Base-by-base conservation (phyloP, 352 stramenopile genomes). In the Phytopythium chamaehyphon region DNA sequence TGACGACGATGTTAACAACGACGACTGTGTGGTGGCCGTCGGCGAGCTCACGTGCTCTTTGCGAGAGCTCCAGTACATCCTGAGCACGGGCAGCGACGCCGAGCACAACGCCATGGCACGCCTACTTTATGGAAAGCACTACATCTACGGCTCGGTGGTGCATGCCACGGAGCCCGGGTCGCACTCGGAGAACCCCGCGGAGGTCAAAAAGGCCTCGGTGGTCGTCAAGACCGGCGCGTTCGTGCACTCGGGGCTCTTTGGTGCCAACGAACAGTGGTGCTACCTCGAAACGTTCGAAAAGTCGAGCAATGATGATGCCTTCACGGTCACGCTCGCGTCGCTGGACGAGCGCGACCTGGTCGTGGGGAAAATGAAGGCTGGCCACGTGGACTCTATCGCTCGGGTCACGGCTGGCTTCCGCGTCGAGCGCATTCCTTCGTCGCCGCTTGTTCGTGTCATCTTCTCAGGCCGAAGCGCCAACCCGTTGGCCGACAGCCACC, bases 141-240 rank as follows among this genome's bases (percentile, higher is more conserved):
- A 58, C 43, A 42, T 71, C 19, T 65, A 38, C 26, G 63, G 63
- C 14, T 55, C 63, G 0, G 14, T 68, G 1, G 63, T 69, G 21
- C 62, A 64, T 4, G 37, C 21, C 6, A 28, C 59, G 11, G 12
- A 15, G 28, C 28, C 28, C 5, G 28, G 28, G 6, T 45, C 48
- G 12, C 2, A 28, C 9, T 24, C 9, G 8, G 15, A 51, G n/a
- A 19, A 52, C 11, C 11, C 58, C 5, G 44, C 52, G 7, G 43
- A 64, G 6, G 38, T 61, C 3, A 18, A n/a, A 2, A 38, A 18
- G 6, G 22, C 42, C 2, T 10, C 52, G 1, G 46, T 71, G 0
- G 40, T 49, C 0, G 56, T 73, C 6, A 73, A 73, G 28, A 73
- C 64, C 1, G 59, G 53, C 14, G 67, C 44, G 14, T 69, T 73